These are phyloP conservation scores for Alternaria alternata DNA, from an alignment of 2,329 filamentous ascomycete species.

Conservation along the genomic window DNA sequence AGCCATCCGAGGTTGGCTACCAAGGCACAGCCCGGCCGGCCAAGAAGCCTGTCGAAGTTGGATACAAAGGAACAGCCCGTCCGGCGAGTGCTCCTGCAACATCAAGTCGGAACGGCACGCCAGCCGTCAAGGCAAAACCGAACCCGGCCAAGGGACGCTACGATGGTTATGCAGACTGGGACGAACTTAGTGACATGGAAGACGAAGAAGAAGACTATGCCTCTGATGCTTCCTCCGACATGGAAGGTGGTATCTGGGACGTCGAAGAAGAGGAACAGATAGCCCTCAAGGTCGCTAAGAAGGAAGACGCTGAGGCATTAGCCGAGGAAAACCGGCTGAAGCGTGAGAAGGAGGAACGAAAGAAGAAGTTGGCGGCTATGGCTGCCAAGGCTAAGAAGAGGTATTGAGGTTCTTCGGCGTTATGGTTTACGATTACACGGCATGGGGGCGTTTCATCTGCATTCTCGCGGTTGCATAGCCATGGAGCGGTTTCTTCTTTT, in stretches of 20 bases:
- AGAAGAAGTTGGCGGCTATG: slow-evolving; percentile 43
- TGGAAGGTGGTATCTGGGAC: slow-evolving; percentile 79
- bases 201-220: slow-evolving; percentile 71
- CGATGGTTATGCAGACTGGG: slow-evolving; percentile 50
- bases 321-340: slow-evolving; percentile 59
- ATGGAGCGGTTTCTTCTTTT: slow-evolving; percentile 37
- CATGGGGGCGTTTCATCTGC: slow-evolving; percentile 34
- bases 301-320: slow-evolving; percentile 73
- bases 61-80: slow-evolving; percentile 51
- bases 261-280: slow-evolving; percentile 74
- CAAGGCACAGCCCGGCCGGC: slow-evolving; percentile 58
- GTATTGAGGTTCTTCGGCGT: slow-evolving; percentile 38
- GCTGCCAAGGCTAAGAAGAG: slow-evolving; percentile 43
- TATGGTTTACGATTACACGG: slow-evolving; percentile 38
- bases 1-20: slow-evolving; percentile 53
- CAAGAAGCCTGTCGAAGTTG: slow-evolving; percentile 44
- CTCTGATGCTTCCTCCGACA: slow-evolving; percentile 75
- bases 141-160: slow-evolving; percentile 45
- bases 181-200: slow-evolving; percentile 53
- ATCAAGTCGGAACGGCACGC: slow-evolving; percentile 34
- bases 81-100: slow-evolving; percentile 32
- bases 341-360: slow-evolving; percentile 48
- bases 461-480: slow-evolving; percentile 43
- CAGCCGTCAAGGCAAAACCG: slow-evolving; percentile 41
- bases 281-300: slow-evolving; percentile 68